Base-by-base conservation (phyloP, 2,329 filamentous ascomycete species). In the Colletotrichum theobromicola region DNA sequence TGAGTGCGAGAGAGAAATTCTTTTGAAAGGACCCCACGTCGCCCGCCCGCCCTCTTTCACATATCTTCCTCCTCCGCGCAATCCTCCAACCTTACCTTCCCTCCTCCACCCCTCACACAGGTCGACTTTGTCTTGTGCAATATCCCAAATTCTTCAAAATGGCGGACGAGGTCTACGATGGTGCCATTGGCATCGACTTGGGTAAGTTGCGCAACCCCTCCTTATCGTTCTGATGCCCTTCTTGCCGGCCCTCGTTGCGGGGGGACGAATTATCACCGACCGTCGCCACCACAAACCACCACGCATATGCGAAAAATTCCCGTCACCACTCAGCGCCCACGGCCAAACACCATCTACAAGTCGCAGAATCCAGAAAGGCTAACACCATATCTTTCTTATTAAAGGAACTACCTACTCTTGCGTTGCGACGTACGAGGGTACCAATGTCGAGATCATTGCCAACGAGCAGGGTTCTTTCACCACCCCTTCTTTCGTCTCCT, bases 391-490 rank as follows among this genome's bases (percentile, higher is more conserved):
- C 34, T 61, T 34, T 62, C 60, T 50, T 6, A 50, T 50, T 65
- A 78, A 82, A 98, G 96, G 97, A 88, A 99, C 97, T 82, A 99
- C 97, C 88, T 99, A 99, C 93, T 98, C 97, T 84, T 99, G 97
- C 89, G 97, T 98, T 90, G 97, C 97, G 89, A 97, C 94, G 88
- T 99, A 98, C 90, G 97, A 98, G 90, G 97, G 97, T 87, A 96
- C 92, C 91, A 98, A 98, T 93, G 96, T 98, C 87, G 97, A 99
- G 88, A 99, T 99, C 92, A 98, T 98, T 87, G 96, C 96, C 94
- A 98, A 98, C 90, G 96, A 98, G 92, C 96, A 98, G 93, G 96
- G 96, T 92, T 96, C 93, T 89, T 98, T 98, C 90, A 98, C 97
- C 85, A 98, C 97, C 78, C 97, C 97, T 80, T 98, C 97, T 73